Evolutionary conservation across 805 yeast species (phyloP).

Genomic region (Komagataella phaffii): DNA sequence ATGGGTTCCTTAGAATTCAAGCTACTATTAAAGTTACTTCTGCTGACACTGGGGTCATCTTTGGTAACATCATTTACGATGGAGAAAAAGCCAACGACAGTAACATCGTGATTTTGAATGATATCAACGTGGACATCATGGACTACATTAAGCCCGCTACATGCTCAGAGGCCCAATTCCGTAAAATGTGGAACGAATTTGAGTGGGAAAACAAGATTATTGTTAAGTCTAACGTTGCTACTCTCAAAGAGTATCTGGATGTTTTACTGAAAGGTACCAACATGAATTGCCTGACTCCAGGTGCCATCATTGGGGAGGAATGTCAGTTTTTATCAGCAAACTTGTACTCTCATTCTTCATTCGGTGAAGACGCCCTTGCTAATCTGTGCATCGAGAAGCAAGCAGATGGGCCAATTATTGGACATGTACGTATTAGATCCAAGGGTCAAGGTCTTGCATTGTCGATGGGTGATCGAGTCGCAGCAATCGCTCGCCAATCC

Average conservation of each 20-base stretch:
- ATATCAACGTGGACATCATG: conserved; percentile 92
- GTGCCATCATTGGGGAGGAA: conserved; percentile 80
- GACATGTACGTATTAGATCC: conserved; percentile 92
- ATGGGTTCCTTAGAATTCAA: conserved; percentile 84
- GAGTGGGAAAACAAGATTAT: conserved; percentile 99
- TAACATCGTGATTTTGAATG: conserved; percentile 83
- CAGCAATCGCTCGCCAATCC: conserved; percentile 44
- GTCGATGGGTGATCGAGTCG: conserved; percentile 88
- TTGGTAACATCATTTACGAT: conserved; percentile 93
- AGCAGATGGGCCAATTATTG: conserved; percentile 63
- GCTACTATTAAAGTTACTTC: conserved; percentile 89
- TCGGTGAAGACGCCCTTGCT: conserved; percentile 97
- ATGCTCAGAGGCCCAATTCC: conserved; percentile 79
- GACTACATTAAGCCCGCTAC: conserved; percentile 95
- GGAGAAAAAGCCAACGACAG: conserved; percentile 88
- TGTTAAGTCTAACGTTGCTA: conserved; percentile 52
- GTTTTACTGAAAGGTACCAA: conserved; percentile 72
- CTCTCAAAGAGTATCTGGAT: conserved; percentile 68
- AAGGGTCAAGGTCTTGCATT: conserved; percentile 97
- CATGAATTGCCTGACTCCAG: conserved; percentile 88
- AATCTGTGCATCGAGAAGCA: conserved; percentile 86
- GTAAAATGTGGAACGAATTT: conserved; percentile 97
- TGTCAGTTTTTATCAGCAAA: conserved; percentile 92
- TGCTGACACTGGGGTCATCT: conserved; percentile 96
- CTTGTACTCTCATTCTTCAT: conserved; percentile 79